Conservation (phyloP, 306 rosid genomes). For the Gastrolobium bilobum region DNA sequence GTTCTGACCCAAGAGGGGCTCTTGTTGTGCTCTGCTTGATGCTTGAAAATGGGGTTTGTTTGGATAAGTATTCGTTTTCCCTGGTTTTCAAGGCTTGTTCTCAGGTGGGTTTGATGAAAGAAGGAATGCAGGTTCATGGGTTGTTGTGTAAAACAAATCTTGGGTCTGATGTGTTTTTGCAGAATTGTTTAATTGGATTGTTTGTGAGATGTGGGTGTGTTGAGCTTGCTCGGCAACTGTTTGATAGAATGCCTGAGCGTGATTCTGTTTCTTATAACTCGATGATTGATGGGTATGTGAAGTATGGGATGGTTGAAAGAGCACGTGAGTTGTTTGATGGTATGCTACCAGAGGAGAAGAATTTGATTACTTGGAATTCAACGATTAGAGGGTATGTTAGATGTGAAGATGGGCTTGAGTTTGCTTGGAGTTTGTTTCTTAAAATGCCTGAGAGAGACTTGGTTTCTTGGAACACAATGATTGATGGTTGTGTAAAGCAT, state of each 20-base stretch:
- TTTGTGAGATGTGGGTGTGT: conserved; percentile 62
- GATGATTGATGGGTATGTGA: conserved; percentile 78
- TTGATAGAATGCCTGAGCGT: conserved; percentile 65
- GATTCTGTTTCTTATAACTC: conserved; percentile 80
- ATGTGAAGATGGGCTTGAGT: conserved; percentile 52
- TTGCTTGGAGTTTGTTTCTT: conserved; percentile 72
- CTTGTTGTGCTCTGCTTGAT: conserved; percentile 61
- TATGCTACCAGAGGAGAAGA: conserved; percentile 62
- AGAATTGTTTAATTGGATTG: conserved; percentile 67
- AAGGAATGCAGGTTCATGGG: conserved; percentile 78
- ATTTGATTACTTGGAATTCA: conserved; percentile 83
- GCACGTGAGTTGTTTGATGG: conserved; percentile 69
- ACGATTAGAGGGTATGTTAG: conserved; percentile 69
- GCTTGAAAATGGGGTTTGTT: conserved; percentile 71
- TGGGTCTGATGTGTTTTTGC: conserved; percentile 66
- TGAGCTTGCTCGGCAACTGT: conserved; percentile 62
- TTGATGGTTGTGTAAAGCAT: conserved; percentile 72
- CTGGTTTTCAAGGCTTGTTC: conserved; percentile 79
- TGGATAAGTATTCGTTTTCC: conserved; percentile 72
- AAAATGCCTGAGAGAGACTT: conserved; percentile 72
- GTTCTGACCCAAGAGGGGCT: conserved; percentile 68
- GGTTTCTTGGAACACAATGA: conserved; percentile 84
- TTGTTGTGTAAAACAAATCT: conserved; percentile 66
- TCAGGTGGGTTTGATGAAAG: conserved; percentile 62
- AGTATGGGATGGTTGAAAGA: conserved; percentile 58